Conservation (phyloP, 345 rosid genomes). For the Eucalyptus cloeziana region DNA sequence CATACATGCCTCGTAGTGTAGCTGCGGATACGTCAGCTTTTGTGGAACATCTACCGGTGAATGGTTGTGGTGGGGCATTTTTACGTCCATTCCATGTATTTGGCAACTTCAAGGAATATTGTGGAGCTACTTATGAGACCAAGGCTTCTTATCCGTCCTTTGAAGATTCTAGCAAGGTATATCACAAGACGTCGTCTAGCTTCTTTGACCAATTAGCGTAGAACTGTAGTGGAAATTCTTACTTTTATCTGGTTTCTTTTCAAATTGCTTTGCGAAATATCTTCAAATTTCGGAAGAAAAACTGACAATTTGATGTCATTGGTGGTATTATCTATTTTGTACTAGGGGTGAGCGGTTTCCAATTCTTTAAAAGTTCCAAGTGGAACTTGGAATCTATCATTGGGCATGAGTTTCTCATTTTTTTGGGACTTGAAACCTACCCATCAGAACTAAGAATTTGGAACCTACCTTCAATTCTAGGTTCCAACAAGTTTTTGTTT, state of each 20-base stretch:
- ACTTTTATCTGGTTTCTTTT: neutral
- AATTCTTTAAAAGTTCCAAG: too few relatives aligned
- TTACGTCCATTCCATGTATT: conserved; percentile 97
- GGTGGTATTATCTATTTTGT: conserved; percentile 93
- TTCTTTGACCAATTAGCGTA: neutral
- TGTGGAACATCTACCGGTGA: conserved; percentile 84
- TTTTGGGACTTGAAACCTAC: too few relatives aligned
- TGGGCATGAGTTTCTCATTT: too few relatives aligned
- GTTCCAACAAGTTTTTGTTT: too few relatives aligned
- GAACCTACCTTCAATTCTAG: too few relatives aligned
- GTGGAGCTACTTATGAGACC: too few relatives aligned
- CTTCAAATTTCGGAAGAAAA: conserved; percentile 89
- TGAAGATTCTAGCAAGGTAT: conserved; percentile 90
- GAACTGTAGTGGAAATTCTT: neutral
- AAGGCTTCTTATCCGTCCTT: conserved; percentile 83
- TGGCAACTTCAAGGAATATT: conserved; percentile 51
- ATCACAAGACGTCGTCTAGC: neutral
- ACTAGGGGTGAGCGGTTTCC: too few relatives aligned
- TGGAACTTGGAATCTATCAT: too few relatives aligned
- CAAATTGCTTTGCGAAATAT: conserved; percentile 97
- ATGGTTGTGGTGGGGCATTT: conserved; percentile 98
- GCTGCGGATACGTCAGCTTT: conserved; percentile 61
- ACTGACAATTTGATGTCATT: conserved; percentile 96
- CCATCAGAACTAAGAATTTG: too few relatives aligned
- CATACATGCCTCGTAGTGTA: conserved; percentile 84